Percentiles rank a stretch among this genome's conserved stretches.
These are phyloP conservation scores for Hygrophorus pudorinus DNA, from an alignment of 768 basidiomycete species.

Conservation along the genomic window DNA sequence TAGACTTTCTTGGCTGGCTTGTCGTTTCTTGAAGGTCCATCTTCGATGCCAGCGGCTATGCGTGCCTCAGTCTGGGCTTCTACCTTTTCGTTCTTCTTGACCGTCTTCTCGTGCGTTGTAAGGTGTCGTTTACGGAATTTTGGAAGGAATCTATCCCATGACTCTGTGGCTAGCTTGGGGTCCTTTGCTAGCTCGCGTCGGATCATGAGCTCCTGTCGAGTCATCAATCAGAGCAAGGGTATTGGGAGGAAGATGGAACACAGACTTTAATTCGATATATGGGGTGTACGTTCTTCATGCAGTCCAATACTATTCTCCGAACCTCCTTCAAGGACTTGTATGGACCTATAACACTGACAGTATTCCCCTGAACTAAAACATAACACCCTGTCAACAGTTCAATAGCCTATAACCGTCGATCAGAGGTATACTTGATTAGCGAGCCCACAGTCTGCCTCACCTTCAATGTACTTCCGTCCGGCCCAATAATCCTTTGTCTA, in stretches of 20 bases:
- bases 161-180: conserved; percentile 86
- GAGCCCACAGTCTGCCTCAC: conserved; percentile 40
- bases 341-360: conserved; percentile 96
- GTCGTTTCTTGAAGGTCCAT: conserved; percentile 27
- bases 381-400: conserved; percentile 95
- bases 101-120: conserved; percentile 89
- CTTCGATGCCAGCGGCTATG: conserved; percentile 54
- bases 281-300: conserved; percentile 99
- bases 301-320: conserved; percentile 90
- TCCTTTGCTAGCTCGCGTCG: conserved; percentile 96
- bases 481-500: conserved; percentile 92
- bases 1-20: conserved; percentile 79
- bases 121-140: conserved; percentile 91
- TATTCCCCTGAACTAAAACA: conserved; percentile 95
- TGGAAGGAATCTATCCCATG: conserved; percentile 96
- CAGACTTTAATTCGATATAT: conserved; percentile 95
- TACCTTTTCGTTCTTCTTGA: conserved; percentile 72
- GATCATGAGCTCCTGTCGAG: conserved; percentile 87
- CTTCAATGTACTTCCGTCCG: conserved; percentile 95
- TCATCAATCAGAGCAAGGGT: conserved; percentile 6
- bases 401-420: conserved; percentile 57
- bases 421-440: background rate
- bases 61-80: conserved; percentile 53
- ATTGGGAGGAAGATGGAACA: background rate
- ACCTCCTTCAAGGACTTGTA: conserved; percentile 96